Conservation (phyloP, 1,139 yeast species). For the Geotrichum aggregatum region DNA sequence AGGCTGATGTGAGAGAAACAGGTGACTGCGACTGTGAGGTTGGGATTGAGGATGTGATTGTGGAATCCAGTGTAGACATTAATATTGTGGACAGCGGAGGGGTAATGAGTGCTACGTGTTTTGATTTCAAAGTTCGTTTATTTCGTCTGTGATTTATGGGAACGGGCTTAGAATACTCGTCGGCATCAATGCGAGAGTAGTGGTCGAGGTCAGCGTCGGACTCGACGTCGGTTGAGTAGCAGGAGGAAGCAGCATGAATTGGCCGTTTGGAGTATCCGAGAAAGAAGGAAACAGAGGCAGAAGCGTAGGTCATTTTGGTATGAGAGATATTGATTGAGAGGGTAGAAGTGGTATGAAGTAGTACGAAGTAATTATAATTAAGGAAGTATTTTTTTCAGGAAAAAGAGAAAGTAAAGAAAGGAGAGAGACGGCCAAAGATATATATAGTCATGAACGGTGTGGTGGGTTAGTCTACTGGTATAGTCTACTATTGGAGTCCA, state of each 20-base stretch:
- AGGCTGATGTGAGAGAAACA: neutral
- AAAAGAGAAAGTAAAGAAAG: neutral
- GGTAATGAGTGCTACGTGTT: too few relatives aligned
- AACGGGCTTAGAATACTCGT: constrained; percentile 11
- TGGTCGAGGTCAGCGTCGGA: constrained; percentile 7
- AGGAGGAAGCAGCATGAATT: constrained; percentile 1
- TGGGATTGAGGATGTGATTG: too few relatives aligned
- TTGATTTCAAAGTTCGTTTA: too few relatives aligned
- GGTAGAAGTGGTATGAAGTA: too few relatives aligned
- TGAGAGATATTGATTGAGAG: too few relatives aligned
- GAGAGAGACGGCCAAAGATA: neutral
- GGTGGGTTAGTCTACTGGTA: too few relatives aligned
- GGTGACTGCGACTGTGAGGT: too few relatives aligned
- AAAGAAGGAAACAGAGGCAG: constrained; percentile 9
- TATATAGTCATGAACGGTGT: neutral
- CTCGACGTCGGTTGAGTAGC: constrained; percentile 13
- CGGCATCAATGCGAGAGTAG: constrained; percentile 11
- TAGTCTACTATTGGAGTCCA: too few relatives aligned
- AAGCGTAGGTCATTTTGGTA: neutral
- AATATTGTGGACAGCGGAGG: too few relatives aligned
- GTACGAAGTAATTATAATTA: neutral
- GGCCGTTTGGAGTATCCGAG: constrained; percentile 11
- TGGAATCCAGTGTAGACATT: too few relatives aligned
- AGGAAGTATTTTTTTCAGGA: neutral
- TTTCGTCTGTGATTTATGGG: too few relatives aligned